phyloP scores from a whole-genome alignment of 805 yeast species.

The Wickerhamomyces tratensis region DNA sequence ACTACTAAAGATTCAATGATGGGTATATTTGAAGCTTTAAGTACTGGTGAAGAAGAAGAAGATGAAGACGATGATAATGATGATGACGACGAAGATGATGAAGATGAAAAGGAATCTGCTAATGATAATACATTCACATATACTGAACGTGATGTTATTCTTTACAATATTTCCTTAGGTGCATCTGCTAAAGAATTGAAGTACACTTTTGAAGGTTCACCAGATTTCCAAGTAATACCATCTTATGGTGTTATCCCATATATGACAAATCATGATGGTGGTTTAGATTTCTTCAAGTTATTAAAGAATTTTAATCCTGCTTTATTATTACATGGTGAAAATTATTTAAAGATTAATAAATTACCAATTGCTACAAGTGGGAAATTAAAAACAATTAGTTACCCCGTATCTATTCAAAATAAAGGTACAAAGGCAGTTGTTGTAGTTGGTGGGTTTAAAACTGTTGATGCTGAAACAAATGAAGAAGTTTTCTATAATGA shows the following conservation, averaged over 20 bases:
- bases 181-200: constrained; percentile 69
- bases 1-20: constrained; percentile 69
- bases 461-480: constrained; percentile 60
- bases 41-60: constrained; percentile 28
- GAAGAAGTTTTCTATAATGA: constrained; percentile 70
- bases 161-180: constrained; percentile 87
- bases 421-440: constrained; percentile 79
- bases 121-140: constrained; percentile 39
- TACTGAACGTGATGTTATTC: constrained; percentile 60
- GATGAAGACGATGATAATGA: constrained; percentile 34
- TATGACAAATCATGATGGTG: constrained; percentile 52
- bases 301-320: constrained; percentile 84
- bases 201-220: constrained; percentile 68
- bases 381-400: constrained; percentile 45
- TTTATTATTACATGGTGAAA: constrained; percentile 91
- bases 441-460: constrained; percentile 63
- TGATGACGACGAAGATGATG: constrained; percentile 37
- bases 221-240: constrained; percentile 78
- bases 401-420: constrained; percentile 67
- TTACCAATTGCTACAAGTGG: constrained; percentile 76
- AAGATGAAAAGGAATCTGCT: constrained; percentile 30
- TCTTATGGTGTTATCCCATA: constrained; percentile 86
- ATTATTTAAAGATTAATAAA: constrained; percentile 67
- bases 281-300: constrained; percentile 45
- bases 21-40: constrained; percentile 62